phyloP scores from a whole-genome alignment of 2,329 filamentous ascomycete species.

The Endothia cerciana region DNA sequence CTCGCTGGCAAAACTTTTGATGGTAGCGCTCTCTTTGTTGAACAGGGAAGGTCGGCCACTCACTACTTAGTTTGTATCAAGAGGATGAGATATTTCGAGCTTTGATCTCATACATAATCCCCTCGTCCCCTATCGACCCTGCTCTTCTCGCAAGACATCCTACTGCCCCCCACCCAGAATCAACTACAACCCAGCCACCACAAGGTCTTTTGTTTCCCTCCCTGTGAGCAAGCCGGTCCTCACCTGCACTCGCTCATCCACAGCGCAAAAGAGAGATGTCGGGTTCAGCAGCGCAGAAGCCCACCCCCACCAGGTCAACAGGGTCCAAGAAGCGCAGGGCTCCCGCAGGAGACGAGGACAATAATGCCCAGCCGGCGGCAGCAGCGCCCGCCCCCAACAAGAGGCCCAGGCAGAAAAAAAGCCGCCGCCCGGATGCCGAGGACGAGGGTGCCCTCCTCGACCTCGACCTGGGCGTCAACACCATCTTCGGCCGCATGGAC shows the following conservation, averaged over 20 bases:
- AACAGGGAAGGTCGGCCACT: background rate
- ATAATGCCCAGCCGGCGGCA: conserved; percentile 22
- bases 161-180: no score
- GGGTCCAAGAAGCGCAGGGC: conserved; percentile 60
- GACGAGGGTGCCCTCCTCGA: conserved; percentile 62
- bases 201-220: background rate
- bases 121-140: background rate
- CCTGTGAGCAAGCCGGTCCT: background rate
- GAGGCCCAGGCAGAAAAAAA: conserved; percentile 51
- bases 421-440: conserved; percentile 44
- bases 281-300: conserved; percentile 17
- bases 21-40: background rate
- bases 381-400: conserved; percentile 30
- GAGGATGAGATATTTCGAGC: background rate
- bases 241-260: background rate
- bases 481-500: conserved; percentile 81
- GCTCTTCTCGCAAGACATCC: background rate
- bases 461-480: conserved; percentile 76
- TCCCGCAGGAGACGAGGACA: conserved; percentile 40
- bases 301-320: conserved; percentile 30
- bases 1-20: conserved; percentile 2
- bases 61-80: background rate
- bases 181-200: background rate
- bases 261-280: conserved; percentile 15
- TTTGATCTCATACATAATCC: background rate